phyloP scores from a whole-genome alignment of 179 eudicot species.

The Heliamphora ciliata region DNA sequence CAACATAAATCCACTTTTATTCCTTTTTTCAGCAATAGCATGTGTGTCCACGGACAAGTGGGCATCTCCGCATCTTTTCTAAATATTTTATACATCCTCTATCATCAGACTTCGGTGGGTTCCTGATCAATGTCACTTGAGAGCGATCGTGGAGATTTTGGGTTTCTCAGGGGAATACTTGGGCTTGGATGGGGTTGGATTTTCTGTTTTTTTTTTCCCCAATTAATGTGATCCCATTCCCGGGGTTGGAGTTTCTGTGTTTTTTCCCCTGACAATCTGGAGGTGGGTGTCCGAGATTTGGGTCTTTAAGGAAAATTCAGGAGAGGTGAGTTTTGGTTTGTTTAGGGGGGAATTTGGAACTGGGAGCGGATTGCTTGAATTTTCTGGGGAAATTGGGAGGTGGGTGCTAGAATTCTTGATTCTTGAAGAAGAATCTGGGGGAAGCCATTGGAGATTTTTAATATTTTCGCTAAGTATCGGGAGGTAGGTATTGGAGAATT shows the following conservation, averaged over 20 bases:
- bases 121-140: neutral
- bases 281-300: neutral
- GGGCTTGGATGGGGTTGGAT: neutral
- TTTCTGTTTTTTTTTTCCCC: neutral
- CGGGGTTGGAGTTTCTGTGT: neutral
- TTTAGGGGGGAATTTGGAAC: neutral
- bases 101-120: neutral
- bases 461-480: neutral
- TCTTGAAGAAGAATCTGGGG: neutral
- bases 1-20: conserved; percentile 6
- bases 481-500: conserved; percentile 4
- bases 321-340: neutral
- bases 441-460: neutral
- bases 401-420: neutral
- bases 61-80: neutral
- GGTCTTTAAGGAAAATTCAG: neutral
- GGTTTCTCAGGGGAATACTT: neutral
- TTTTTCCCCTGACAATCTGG: conserved; percentile 15
- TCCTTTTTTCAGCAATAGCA: conserved; percentile 8
- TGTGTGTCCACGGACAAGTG: conserved; percentile 11
- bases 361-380: conserved; percentile 11
- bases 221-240: conserved; percentile 1
- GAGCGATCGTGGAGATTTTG: neutral
- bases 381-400: conserved; percentile 13
- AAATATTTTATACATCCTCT: neutral